These are phyloP conservation scores for Pseudotulostoma volvatum DNA, from an alignment of 495 filamentous ascomycete species.

Conservation along the genomic window DNA sequence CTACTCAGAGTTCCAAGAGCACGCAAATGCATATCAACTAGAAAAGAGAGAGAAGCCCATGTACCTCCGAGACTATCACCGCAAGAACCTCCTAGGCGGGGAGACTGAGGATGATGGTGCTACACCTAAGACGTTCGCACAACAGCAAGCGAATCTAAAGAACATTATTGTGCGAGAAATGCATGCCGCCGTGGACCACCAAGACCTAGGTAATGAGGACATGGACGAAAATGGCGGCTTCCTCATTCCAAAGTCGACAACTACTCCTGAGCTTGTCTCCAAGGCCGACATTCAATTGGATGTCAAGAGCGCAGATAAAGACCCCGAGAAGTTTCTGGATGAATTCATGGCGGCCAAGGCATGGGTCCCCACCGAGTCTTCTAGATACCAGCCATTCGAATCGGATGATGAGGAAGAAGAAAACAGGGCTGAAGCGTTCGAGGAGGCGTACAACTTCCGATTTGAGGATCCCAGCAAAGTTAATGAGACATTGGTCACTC, in stretches of 20 bases:
- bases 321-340: conserved; percentile 77
- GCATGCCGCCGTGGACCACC: conserved; percentile 40
- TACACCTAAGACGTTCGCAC: conserved; percentile 51
- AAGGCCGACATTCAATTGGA: conserved; percentile 39
- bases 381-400: conserved; percentile 59
- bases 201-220: conserved; percentile 25
- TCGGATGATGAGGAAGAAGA: conserved; percentile 85
- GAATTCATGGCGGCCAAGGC: conserved; percentile 82
- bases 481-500: conserved; percentile 71
- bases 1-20: conserved; percentile 46
- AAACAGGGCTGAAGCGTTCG: conserved; percentile 65
- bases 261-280: conserved; percentile 20
- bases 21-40: conserved; percentile 10
- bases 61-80: conserved; percentile 78
- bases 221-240: conserved; percentile 61
- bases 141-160: conserved; percentile 76
- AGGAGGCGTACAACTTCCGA: conserved; percentile 89
- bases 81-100: conserved; percentile 59
- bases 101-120: conserved; percentile 36
- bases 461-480: conserved; percentile 80
- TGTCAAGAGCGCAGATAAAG: conserved; percentile 62
- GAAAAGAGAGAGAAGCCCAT: conserved; percentile 67
- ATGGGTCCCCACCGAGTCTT: conserved; percentile 52
- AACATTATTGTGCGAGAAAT: conserved; percentile 60
- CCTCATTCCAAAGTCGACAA: conserved; percentile 38